These are phyloP conservation scores for Glaciozyma antarctica DNA, from an alignment of 768 basidiomycete genomes.

Conservation along the genomic window DNA sequence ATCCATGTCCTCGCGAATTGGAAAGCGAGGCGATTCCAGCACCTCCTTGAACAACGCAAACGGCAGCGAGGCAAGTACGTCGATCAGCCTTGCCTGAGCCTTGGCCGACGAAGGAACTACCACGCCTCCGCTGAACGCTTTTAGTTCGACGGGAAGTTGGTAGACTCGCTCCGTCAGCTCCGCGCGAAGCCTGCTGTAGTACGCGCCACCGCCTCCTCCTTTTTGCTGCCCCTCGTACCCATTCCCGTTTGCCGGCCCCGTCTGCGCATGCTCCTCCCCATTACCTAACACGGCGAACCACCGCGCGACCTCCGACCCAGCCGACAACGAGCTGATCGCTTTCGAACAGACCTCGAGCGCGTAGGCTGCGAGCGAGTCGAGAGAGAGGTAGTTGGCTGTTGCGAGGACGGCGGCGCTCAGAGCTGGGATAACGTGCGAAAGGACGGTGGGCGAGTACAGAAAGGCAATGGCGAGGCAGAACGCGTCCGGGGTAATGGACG, in stretches of 20 bases:
- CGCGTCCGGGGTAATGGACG: constrained; percentile 2
- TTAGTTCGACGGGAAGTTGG: background rate
- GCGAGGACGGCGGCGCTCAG: constrained; percentile 9
- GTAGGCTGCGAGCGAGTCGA: constrained; percentile 4
- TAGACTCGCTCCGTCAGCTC: constrained; percentile 1
- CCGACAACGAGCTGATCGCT: background rate
- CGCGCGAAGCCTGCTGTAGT: background rate
- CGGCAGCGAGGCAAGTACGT: constrained; percentile 11
- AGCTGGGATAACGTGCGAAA: background rate
- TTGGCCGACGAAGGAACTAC: background rate
- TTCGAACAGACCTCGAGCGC: constrained; percentile 1
- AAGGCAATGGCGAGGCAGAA: constrained; percentile 16
- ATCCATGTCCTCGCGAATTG: constrained; percentile 8
- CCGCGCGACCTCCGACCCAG: background rate
- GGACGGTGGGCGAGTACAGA: constrained; percentile 19
- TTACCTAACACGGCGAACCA: constrained; percentile 12
- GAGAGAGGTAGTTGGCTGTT: constrained; percentile 10
- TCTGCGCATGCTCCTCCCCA: background rate
- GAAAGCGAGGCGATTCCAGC: constrained; percentile 5
- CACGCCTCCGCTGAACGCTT: constrained; percentile 5
- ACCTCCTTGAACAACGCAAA: constrained; percentile 17
- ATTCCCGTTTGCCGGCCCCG: background rate
- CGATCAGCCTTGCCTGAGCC: constrained; percentile 6
- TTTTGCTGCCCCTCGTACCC: background rate
- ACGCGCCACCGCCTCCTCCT: background rate